These are phyloP conservation scores for Melastoma malabathricum DNA, from an alignment of 345 rosid species.

Conservation along the genomic window DNA sequence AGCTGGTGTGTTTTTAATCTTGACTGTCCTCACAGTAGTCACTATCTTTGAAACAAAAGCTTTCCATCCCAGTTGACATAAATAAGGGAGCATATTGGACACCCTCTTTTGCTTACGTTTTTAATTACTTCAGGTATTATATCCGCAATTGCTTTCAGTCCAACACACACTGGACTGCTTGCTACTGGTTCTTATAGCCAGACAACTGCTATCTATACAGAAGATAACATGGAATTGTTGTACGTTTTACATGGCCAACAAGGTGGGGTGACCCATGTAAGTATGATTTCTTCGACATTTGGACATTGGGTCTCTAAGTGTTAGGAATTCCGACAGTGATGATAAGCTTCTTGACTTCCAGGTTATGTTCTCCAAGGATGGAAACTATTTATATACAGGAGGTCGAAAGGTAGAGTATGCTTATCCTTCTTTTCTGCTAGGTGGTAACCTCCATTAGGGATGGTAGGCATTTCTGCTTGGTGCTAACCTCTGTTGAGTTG, in stretches of 20 bases:
- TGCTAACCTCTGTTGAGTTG: too few species aligned
- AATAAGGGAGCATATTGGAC: background rate
- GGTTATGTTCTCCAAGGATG: constrained; percentile 93
- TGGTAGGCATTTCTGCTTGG: constrained; percentile 2
- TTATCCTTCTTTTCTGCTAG: background rate
- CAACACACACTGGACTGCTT: constrained; percentile 66
- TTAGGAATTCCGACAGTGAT: constrained; percentile 6
- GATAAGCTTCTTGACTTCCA: constrained; percentile 18
- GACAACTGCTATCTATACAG: constrained; percentile 75
- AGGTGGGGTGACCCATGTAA: constrained; percentile 93
- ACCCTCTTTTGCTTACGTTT: constrained; percentile 8
- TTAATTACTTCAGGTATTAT: constrained; percentile 53
- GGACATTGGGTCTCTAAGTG: constrained; percentile 2
- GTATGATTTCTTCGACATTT: constrained; percentile 11
- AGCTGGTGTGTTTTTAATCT: constrained; percentile 33
- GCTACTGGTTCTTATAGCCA: constrained; percentile 89
- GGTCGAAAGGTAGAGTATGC: constrained; percentile 65
- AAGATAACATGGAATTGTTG: constrained; percentile 90
- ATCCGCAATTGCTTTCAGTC: constrained; percentile 75
- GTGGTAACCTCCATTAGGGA: background rate
- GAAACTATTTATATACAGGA: constrained; percentile 84
- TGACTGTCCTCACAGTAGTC: background rate
- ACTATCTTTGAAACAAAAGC: background rate
- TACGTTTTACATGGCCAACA: constrained; percentile 92
- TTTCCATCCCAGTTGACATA: too few species aligned